Conservation (phyloP, 768 basidiomycete genomes). For the Xanthoconium stramineum region DNA sequence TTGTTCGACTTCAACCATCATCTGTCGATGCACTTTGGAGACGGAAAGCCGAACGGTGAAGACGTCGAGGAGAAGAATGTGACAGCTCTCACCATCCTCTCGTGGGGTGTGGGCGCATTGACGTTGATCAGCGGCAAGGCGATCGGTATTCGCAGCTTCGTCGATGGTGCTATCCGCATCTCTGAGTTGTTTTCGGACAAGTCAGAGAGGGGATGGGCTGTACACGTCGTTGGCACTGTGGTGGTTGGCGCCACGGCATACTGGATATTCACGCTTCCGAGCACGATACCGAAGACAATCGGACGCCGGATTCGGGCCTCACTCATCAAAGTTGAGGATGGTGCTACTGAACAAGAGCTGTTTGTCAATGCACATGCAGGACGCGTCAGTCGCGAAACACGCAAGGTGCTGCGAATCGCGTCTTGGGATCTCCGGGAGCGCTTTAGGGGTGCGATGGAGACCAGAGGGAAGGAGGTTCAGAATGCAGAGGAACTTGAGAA, state of each 20-base stretch:
- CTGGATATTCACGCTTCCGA: conserved; percentile 83
- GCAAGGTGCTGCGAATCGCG: conserved; percentile 89
- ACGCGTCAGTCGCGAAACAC: conserved; percentile 78
- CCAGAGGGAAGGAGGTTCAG: conserved; percentile 71
- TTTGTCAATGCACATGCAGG: conserved; percentile 68
- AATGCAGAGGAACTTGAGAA: conserved; percentile 72
- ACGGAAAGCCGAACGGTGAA: conserved; percentile 32
- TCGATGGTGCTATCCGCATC: conserved; percentile 76
- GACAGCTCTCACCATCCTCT: conserved; percentile 68
- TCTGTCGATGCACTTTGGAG: conserved; percentile 67
- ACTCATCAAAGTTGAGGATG: conserved; percentile 47
- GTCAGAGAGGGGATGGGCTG: conserved; percentile 79
- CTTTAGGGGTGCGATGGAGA: conserved; percentile 79
- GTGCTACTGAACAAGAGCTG: conserved; percentile 46
- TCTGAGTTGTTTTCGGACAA: conserved; percentile 81
- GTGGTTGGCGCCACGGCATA: conserved; percentile 75
- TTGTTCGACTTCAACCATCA: conserved; percentile 84
- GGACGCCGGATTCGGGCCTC: conserved; percentile 77
- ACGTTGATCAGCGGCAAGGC: conserved; percentile 88
- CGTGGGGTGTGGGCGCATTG: conserved; percentile 79
- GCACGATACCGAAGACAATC: conserved; percentile 83
- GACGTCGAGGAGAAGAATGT: conserved; percentile 40
- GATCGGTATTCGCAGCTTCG: conserved; percentile 66
- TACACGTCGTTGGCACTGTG: conserved; percentile 76
- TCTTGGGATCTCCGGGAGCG: conserved; percentile 87